A percentile compares a stretch with the other conserved stretches of the same genome.
Conservation (phyloP, 768 basidiomycete genomes). For the Lepiota venenata region DNA sequence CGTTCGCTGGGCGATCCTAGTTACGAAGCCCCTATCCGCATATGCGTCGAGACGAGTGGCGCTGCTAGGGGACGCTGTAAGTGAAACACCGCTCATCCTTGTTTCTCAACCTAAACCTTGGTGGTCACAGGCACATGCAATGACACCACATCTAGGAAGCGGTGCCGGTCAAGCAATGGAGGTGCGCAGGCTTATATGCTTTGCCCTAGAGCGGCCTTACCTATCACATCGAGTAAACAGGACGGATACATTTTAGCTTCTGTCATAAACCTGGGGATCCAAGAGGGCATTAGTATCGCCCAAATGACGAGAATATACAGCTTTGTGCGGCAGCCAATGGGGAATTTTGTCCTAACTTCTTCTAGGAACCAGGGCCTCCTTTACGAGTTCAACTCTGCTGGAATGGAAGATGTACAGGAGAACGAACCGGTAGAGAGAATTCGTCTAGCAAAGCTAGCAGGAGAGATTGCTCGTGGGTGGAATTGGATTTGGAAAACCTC, state of each 20-base stretch:
- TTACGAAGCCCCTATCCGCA: conserved; percentile 30
- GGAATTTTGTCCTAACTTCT: conserved; percentile 22
- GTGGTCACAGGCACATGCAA: conserved; percentile 36
- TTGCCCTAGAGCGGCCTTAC: neutral
- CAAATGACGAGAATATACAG: conserved; percentile 20
- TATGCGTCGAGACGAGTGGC: conserved; percentile 34
- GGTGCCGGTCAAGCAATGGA: conserved; percentile 49
- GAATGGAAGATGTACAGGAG: conserved; percentile 15
- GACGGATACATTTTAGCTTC: conserved; percentile 27
- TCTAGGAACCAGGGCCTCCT: conserved; percentile 19
- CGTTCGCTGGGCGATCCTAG: conserved; percentile 39
- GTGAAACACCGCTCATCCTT: conserved; percentile 2
- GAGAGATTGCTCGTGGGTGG: conserved; percentile 5
- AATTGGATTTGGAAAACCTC: conserved; percentile 6
- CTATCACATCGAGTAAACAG: conserved; percentile 11
- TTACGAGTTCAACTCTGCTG: conserved; percentile 18
- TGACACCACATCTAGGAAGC: conserved; percentile 44
- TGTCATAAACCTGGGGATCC: conserved; percentile 15
- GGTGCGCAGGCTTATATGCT: conserved; percentile 15
- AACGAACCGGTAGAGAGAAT: conserved; percentile 4
- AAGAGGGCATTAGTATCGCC: conserved; percentile 24
- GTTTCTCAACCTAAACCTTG: neutral
- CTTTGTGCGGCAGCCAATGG: conserved; percentile 33
- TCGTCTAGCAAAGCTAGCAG: neutral
- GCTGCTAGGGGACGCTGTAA: conserved; percentile 44